Percentiles rank a stretch among this genome's conserved stretches.
Evolutionary conservation across 1,139 yeast species (phyloP).

Genomic region (Yamadazyma dendronema): DNA sequence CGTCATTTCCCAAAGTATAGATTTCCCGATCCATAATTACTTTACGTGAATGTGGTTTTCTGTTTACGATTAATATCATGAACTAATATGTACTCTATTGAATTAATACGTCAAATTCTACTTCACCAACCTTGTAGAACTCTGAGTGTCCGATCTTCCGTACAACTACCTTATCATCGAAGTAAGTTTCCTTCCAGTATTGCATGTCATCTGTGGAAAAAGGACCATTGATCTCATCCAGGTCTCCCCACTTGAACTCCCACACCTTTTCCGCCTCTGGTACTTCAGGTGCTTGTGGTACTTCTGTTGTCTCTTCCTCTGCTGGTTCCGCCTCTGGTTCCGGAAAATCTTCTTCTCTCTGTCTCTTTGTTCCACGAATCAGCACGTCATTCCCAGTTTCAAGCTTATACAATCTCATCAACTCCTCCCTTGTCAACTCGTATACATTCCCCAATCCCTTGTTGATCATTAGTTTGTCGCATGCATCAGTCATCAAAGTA

Average conservation of each 20-base stretch:
- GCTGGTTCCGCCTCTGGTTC: conserved; percentile 8
- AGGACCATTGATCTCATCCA: conserved; percentile 57
- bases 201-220: conserved; percentile 53
- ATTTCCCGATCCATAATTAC: conserved; percentile 55
- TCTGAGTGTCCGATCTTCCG: conserved; percentile 31
- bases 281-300: conserved; percentile 16
- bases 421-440: conserved; percentile 57
- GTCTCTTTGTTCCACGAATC: conserved; percentile 22
- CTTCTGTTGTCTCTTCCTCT: neutral
- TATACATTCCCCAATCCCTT: conserved; percentile 46
- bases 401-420: conserved; percentile 49
- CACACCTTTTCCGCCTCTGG: conserved; percentile 38
- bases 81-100: too few species aligned
- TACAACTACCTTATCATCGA: conserved; percentile 49
- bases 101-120: conserved; percentile 21
- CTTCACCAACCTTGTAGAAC: conserved; percentile 26
- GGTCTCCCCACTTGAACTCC: conserved; percentile 64
- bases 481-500: conserved; percentile 46
- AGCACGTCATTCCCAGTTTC: conserved; percentile 46
- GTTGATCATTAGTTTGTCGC: conserved; percentile 44
- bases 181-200: conserved; percentile 60
- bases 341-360: conserved; percentile 4
- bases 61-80: too few species aligned
- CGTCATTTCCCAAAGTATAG: conserved; percentile 49
- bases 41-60: conserved; percentile 29